phyloP scores from a whole-genome alignment of 2,329 filamentous ascomycete species.

The Zymoseptoria crescenta region DNA sequence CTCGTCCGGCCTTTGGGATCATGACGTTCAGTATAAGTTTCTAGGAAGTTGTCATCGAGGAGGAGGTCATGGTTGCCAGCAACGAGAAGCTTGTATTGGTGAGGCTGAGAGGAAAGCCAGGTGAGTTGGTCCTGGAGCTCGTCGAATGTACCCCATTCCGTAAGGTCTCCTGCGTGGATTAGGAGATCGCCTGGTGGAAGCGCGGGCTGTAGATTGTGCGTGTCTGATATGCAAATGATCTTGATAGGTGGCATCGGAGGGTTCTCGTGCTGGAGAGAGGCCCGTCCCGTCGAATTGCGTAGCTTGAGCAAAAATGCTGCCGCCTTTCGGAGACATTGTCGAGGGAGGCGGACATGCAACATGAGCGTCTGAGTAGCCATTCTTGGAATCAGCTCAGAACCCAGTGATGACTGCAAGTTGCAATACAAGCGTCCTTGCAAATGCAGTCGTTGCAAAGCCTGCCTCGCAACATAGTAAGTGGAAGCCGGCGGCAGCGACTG shows the following conservation, averaged over 20 bases:
- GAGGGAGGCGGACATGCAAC: neutral
- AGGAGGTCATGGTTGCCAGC: constrained; percentile 19
- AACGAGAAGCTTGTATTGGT: constrained; percentile 18
- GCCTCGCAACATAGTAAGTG: too few species aligned
- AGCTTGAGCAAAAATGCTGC: neutral
- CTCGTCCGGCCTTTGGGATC: neutral
- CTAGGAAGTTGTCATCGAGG: constrained; percentile 9
- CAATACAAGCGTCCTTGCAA: too few species aligned
- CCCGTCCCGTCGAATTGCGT: neutral
- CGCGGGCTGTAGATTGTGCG: constrained; percentile 13
- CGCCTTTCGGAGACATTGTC: neutral
- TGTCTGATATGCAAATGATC: constrained; percentile 24
- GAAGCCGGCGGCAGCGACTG: neutral
- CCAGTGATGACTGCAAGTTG: neutral
- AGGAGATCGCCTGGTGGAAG: constrained; percentile 18
- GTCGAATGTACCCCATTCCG: constrained; percentile 10
- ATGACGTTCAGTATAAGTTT: neutral
- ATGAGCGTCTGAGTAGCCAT: neutral
- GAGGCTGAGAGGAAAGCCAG: constrained; percentile 17
- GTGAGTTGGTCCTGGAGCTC: constrained; percentile 16
- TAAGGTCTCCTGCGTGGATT: constrained; percentile 21
- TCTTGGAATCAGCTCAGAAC: neutral
- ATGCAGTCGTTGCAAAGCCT: too few species aligned
- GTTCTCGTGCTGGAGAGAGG: neutral
- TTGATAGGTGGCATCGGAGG: neutral